These are phyloP conservation scores for Sarcodon aspratus DNA, from an alignment of 768 basidiomycete genomes.

Conservation along the genomic window DNA sequence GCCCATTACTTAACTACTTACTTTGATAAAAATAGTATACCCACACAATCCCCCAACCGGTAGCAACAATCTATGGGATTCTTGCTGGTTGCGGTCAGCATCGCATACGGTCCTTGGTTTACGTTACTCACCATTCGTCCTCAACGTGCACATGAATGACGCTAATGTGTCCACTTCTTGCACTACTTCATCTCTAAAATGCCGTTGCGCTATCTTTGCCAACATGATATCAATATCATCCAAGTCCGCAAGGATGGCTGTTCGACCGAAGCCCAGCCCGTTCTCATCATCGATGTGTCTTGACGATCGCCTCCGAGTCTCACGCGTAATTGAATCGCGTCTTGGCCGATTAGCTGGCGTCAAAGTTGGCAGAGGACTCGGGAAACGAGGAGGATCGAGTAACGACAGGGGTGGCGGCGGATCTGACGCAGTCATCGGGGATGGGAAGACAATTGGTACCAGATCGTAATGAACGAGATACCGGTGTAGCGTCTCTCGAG, in stretches of 20 bases:
- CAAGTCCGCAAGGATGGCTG: conserved; percentile 61
- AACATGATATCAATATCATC: conserved; percentile 56
- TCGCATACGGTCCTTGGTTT: no score
- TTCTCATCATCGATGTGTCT: conserved; percentile 57
- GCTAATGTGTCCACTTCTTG: conserved; percentile 79
- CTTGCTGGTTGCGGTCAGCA: no score
- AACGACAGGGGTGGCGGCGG: conserved; percentile 61
- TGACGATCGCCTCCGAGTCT: conserved; percentile 55
- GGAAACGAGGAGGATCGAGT: conserved; percentile 35
- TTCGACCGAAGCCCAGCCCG: conserved; percentile 27
- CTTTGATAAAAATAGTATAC: no score
- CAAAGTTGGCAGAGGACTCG: conserved; percentile 27
- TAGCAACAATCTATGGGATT: no score
- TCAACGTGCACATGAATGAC: conserved; percentile 68
- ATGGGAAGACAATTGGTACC: conserved; percentile 58
- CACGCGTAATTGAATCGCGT: conserved; percentile 50
- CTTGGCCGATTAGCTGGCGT: conserved; percentile 67
- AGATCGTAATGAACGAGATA: conserved; percentile 69
- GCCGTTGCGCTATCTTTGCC: conserved; percentile 59
- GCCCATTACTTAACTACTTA: no score
- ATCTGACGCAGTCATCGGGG: conserved; percentile 52
- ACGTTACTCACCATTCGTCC: conserved; percentile 27
- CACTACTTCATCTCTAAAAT: conserved; percentile 55
- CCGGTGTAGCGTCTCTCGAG: conserved; percentile 51
- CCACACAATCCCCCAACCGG: no score